phyloP scores from a whole-genome alignment of 2,329 filamentous ascomycete species.

The Cadophora sp. region DNA sequence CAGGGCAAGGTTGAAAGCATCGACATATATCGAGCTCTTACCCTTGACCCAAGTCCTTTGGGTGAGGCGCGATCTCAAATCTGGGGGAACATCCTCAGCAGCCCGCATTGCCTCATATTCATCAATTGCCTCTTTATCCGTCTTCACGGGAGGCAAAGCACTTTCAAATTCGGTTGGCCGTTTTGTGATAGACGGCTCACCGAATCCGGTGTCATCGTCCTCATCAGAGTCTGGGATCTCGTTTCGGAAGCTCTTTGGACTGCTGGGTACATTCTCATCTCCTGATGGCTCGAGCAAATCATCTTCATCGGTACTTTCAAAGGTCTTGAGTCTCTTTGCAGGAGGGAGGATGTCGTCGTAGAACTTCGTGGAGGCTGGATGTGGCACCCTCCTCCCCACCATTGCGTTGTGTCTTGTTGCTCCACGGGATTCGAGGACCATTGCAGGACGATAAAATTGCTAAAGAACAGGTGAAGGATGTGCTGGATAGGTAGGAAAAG shows the following conservation, averaged over 20 bases:
- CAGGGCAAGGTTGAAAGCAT: constrained; percentile 93
- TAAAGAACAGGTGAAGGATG: not conserved
- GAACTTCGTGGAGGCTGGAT: constrained; percentile 38
- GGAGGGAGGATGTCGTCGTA: constrained; percentile 34
- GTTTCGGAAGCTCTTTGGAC: constrained; percentile 32
- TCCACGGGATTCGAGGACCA: constrained; percentile 33
- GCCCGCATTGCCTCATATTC: constrained; percentile 73
- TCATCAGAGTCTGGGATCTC: constrained; percentile 49
- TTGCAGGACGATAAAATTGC: constrained; percentile 17
- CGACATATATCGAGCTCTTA: constrained; percentile 91
- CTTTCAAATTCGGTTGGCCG: constrained; percentile 72
- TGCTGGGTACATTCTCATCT: constrained; percentile 23
- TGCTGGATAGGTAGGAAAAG: not conserved
- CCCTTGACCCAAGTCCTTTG: constrained; percentile 73
- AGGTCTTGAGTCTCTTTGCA: constrained; percentile 41
- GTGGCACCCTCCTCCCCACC: constrained; percentile 36
- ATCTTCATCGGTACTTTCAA: constrained; percentile 38
- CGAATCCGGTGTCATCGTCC: constrained; percentile 35
- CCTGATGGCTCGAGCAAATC: constrained; percentile 39
- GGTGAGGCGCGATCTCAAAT: constrained; percentile 57
- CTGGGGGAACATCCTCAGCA: constrained; percentile 46
- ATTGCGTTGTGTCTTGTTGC: constrained; percentile 35
- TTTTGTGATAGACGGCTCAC: constrained; percentile 38
- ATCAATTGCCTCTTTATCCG: constrained; percentile 75
- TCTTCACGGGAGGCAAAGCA: constrained; percentile 70